Evolutionary conservation across 805 yeast genomes (phyloP).

Genomic region (Wickerhamomyces subpelliculosus): DNA sequence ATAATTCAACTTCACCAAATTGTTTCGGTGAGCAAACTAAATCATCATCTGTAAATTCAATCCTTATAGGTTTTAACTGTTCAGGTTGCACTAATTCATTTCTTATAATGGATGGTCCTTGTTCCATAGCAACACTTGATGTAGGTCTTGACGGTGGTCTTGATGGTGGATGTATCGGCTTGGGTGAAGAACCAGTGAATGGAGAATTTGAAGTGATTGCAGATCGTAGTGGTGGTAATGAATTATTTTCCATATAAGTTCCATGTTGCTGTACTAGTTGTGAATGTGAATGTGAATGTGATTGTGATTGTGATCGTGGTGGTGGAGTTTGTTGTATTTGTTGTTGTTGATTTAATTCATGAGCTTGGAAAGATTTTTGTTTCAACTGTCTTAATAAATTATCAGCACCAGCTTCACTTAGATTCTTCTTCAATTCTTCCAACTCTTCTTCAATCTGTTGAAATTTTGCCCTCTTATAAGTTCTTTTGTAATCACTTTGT

Average conservation of each 20-base stretch:
- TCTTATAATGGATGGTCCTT: constrained; percentile 2
- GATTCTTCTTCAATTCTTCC: constrained; percentile 53
- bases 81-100: neutral
- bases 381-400: constrained; percentile 14
- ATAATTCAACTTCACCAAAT: constrained; percentile 59
- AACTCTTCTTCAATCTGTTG: constrained; percentile 81
- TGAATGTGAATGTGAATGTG: neutral
- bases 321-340: neutral
- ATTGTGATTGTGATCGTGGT: neutral
- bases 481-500: constrained; percentile 78
- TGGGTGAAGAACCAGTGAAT: neutral
- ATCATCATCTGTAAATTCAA: constrained; percentile 27
- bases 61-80: neutral
- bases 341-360: constrained; percentile 5
- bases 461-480: constrained; percentile 78
- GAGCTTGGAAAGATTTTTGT: constrained; percentile 13
- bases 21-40: constrained; percentile 59
- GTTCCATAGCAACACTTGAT: neutral
- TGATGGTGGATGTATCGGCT: neutral
- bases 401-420: constrained; percentile 27
- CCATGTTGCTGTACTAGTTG: no score
- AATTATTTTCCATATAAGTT: no score
- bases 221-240: no score
- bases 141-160: no score
- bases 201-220: neutral